Base-by-base conservation (phyloP, 192 early-diverging fungal species). In the Podila epicladia region DNA sequence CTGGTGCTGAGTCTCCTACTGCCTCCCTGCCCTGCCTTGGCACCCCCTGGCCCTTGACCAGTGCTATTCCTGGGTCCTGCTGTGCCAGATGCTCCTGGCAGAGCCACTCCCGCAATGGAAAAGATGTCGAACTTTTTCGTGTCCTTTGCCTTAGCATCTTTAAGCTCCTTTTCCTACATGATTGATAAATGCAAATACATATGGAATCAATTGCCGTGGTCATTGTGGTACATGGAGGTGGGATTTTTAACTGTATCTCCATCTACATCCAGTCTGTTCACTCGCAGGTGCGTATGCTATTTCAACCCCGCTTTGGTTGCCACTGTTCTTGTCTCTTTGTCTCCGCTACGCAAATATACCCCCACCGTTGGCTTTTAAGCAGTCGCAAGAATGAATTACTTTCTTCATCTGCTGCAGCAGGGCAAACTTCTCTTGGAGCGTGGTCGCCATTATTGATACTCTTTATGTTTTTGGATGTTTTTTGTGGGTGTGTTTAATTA, bases 331-430 rank as follows among this genome's bases (percentile, higher is more conserved):
- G 17, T 53, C 50, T 22, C 19, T 5, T 24, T 24, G 53, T 26
- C 24, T 55, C 24, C 53, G 24, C 24, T 53, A 55, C 29, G 26
- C 51, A 22, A 67, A 24, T 29, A 59, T 11, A 17, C 3, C 41
- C 13, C 41, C 41, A 8, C 17, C 41, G 41, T 17, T 45, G 38
- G 24, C 2, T 35, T 5, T 22, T 19, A 8, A 59, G 51, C n/a
- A 20, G 57, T 57, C n/a, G 29, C 51, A 53, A 51, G 41, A 35
- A 26, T 2, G 13, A n/a, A 20, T n/a, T 72, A 79, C 75, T 60
- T 60, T 71, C 70, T 79, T 79, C 75, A 79, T 79, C 38, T 79
- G 75, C 65, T 79, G 65, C 31, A 79, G 65, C 26, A 79, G 67
- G 4, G 75, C 75, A 67, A 79, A 79, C 65, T 79, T 79, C 63